Base-by-base conservation (phyloP, 2,329 filamentous ascomycete genomes). In the Diaporthe nobilis region DNA sequence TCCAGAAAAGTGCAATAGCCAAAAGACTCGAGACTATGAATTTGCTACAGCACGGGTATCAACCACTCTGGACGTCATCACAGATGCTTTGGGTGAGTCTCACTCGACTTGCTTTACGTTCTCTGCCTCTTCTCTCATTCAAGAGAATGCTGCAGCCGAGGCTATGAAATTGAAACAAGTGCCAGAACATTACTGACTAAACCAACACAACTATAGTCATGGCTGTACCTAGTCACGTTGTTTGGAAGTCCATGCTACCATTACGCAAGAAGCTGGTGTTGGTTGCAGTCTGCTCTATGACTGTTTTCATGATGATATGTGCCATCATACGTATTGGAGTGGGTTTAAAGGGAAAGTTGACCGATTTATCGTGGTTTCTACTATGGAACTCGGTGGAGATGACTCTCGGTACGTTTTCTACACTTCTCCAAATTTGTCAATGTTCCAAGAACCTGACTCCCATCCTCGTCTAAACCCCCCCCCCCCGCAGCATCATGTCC, bases 271-370 rank as follows among this genome's bases (percentile, higher is more conserved):
- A 61, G n/a, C 37, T 61, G 34, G 37, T 61, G 22, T 28, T 61
- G 37, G 58, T 42, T 15, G 58, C 58, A 17, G 37, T 61, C 25
- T 61, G 58, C 37, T 61, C 58, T n/a, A 25, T 61, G 22, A 61
- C 58, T 4, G 22, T 28, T 42, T 61, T 61, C 37, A 61, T 61
- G 58, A 61, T 61, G 58, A 17, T 61, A 42, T 61, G 58, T 42
- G 58, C 58, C 58, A 42, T 61, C n/a, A 42, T 61, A 42, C 58
- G 58, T 3, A 42, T 61, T 42, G 58, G 58, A 61, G 37, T 25
- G 12, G 58, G 58, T 28, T 12, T 42, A 7, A 28, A 42, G 37
- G 58, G 13, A 4, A 61, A 61, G 15, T 61, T 42, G 37, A 42
- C 34, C 15, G 58, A 61, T 42, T 42, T 61, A 9, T 42, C 34